Base-by-base conservation (phyloP, 495 filamentous ascomycete genomes). In the Terfezia boudieri region DNA sequence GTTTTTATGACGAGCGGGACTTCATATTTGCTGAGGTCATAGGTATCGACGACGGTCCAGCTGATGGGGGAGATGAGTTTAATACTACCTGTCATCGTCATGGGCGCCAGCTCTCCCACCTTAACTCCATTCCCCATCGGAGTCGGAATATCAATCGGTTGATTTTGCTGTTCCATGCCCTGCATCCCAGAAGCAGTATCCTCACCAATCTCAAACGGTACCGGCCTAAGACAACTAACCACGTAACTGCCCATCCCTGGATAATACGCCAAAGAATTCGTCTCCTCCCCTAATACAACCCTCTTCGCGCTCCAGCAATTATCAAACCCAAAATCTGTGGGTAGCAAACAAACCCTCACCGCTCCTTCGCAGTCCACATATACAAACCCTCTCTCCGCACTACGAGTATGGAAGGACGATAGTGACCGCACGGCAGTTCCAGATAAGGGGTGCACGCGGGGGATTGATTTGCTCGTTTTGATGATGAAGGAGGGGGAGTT, bases 331-430 rank as follows among this genome's bases (percentile, higher is more conserved):
- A 72, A 78, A 26, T 73, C 67, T 7, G 26, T 32, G 1, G 83
- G 81, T 10, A 95, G 65, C 62, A 82, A 78, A 16, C 76, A 82
- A 3, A 83, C 73, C 17, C 77, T 73, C 8, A 86, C 74, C 12
- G 75, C 72, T 14, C 79, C 76, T 63, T 81, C 67, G 70, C 55
- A 69, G 67, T 92, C 82, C 20, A 87, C 70, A 60, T 85, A 89
- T 36, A 86, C 78, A 60, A 92, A 92, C 0, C 89, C 87, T 41
- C 76, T 73, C 23, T 83, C 78, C 62, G 83, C 86, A n/a, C 72
- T 78, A 35, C 75, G 71, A 1, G 76, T 83, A 64, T 88, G 76
- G 63, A 94, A 82, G 14, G 73, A 67, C 54, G 77, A 80, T 60
- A 94, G 71, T 51, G 79, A 76, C 43, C 74, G 71, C 16, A 84